Evolutionary conservation across 768 basidiomycete species (phyloP), one percentile per base, ranked within the genome.

Genomic region (Russula dissimulans): DNA sequence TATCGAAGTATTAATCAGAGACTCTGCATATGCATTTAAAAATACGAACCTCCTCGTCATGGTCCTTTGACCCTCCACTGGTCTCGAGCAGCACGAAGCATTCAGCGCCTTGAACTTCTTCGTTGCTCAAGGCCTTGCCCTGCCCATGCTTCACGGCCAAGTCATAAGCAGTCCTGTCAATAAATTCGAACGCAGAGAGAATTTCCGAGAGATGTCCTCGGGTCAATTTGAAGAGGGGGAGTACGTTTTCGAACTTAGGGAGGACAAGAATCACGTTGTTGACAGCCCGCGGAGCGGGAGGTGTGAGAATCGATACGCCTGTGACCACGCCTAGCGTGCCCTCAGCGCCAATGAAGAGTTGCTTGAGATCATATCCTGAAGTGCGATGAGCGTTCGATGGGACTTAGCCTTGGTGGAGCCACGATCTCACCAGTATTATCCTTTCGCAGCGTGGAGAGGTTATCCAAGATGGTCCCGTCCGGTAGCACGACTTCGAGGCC

Each of bases 311-410:
- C 4, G 95, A 97, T 42, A 97, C 89, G 26, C 82, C 97, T 11
- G 97, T 99, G 61, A 99, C 85, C 57, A 99, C 78, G 47, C 97
- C 97, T 26, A 99, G 85, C 0, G 95, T 97, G 54, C 97, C 97
- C 71, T 99, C 97, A 6, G 90, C 86, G 12, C 97, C 97, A 66
- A 99, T 97, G 75, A 98, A 99, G 17, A 99, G 81, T 69, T 99
- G 97, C 73, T 99, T 98, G 48, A 99, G 78, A 72, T 99, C 97
- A 70, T 97, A 97, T 12, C 97, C 95, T 65, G 17, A 15, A 3
- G 17, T 17, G 14, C 6, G 6, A 52, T 93, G 66, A 26, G n/a
- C 17, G 43, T 26, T 47, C 31, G 6, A 49, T 36, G 42, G 31
- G 32, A 52, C 22, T 42, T 29, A 12, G 26, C 0, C 29, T 31